phyloP scores from a whole-genome alignment of 2,329 filamentous ascomycete species.

The Fonsecaea erecta region DNA sequence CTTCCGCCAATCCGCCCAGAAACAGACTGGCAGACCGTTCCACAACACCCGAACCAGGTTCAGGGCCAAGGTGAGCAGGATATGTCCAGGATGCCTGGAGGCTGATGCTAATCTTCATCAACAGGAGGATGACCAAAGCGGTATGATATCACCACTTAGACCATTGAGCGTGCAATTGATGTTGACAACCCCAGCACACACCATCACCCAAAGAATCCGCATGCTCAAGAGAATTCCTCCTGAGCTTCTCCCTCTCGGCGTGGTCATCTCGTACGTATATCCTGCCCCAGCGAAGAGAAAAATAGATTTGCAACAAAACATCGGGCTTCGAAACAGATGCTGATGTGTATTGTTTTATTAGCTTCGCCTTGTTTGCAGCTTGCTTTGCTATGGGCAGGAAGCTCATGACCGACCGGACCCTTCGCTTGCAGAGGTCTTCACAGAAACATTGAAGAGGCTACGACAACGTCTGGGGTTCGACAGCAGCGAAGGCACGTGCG shows the following conservation, averaged over 20 bases:
- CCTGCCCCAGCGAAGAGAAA: not conserved
- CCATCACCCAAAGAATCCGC: slow-evolving; percentile 92
- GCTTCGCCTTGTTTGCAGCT: slow-evolving; percentile 74
- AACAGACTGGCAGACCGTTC: slow-evolving; percentile 33
- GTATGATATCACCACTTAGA: slow-evolving; percentile 48
- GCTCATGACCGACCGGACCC: slow-evolving; percentile 85
- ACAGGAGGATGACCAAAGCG: slow-evolving; percentile 68
- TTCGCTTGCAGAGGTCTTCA: slow-evolving; percentile 72
- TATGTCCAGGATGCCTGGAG: not conserved
- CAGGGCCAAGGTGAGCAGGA: slow-evolving; percentile 35
- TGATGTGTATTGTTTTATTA: slow-evolving; percentile 40
- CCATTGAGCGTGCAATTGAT: slow-evolving; percentile 21
- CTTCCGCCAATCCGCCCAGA: slow-evolving; percentile 34
- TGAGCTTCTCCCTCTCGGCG: slow-evolving; percentile 89
- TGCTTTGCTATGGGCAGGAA: slow-evolving; percentile 82
- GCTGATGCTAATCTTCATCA: slow-evolving; percentile 24
- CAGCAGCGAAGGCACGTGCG: not conserved
- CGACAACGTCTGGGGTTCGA: not conserved
- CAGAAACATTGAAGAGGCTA: slow-evolving; percentile 42
- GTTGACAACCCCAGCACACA: slow-evolving; percentile 71
- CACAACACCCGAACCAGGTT: slow-evolving; percentile 33
- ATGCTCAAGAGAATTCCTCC: slow-evolving; percentile 87
- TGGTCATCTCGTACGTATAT: slow-evolving; percentile 78
- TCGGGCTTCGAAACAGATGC: not conserved
- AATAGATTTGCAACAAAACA: not conserved